Base-by-base conservation (phyloP, 169 alveolate genomes). In the Cryptosporidium andersoni region DNA sequence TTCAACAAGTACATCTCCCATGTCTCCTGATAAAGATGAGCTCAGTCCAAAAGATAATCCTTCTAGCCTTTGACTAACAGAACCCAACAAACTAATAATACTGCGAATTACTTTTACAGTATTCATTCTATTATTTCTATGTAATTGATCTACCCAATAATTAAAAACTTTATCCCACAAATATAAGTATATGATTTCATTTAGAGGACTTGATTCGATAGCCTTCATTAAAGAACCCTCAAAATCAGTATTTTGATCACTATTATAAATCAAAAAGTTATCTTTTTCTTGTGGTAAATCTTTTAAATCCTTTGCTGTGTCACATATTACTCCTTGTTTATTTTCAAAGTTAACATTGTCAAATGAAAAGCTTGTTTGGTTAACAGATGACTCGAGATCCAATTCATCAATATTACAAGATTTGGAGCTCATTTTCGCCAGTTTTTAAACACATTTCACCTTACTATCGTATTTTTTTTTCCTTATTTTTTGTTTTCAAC, bases 1-100 rank as follows among this genome's bases (percentile, higher is more conserved):
- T 62, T 74, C 85, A 37, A 74, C 60, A n/a, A 74, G 55, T 25
- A 74, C 60, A 55, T 74, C 85, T 4, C 85, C 85, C 55, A 56
- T 58, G 6, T 68, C 36, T 74, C 60, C 85, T 9, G 60, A 25
- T 47, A 58, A 9, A 74, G 40, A 74, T 40, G 42, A 43, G 37
- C 62, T 34, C 45, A 74, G 43, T 58, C 60, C 60, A 14, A 58
- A 58, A 25, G 85, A 58, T 25, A 74, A 49, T 12, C 60, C 47
- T 16, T 74, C 85, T 16, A 74, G 52, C 2, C 55, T 16, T 47
- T 43, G 56, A 16, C 45, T 16, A 40, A 74, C 60, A 74, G 55
- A 74, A 11, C 48, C 60, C 16, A 58, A 58, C 25, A 74, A 48
- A n/a, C 45, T 68, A 5, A 63, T 47, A 53, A 74, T 64, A 16